A percentile compares a stretch with the other conserved stretches of the same genome.
phyloP scores from a whole-genome alignment of 768 basidiomycete species.

The Multifurca ochricompacta region DNA sequence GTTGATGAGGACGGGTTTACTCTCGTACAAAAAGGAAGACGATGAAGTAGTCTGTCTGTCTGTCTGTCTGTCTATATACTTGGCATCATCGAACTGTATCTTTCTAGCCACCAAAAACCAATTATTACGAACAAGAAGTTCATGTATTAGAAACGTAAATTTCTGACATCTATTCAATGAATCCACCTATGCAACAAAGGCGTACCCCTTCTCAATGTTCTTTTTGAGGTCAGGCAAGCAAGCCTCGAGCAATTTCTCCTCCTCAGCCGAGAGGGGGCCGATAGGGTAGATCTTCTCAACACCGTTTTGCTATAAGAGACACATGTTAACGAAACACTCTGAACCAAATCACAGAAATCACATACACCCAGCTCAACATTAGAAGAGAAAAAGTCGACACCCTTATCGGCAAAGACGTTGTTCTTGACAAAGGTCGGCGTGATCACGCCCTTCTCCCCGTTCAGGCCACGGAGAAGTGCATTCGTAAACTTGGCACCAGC shows the following conservation, averaged over 20 bases:
- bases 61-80: not conserved
- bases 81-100: not conserved
- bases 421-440: slow-evolving; percentile 87
- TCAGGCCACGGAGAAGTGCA: slow-evolving; percentile 50
- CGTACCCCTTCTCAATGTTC: slow-evolving; percentile 95
- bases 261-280: slow-evolving; percentile 70
- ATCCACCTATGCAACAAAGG: slow-evolving; percentile 44
- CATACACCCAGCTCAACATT: slow-evolving; percentile 89
- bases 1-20: slow-evolving; percentile 94
- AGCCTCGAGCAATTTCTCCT: slow-evolving; percentile 79
- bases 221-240: slow-evolving; percentile 91
- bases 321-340: slow-evolving; percentile 8
- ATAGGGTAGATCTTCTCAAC: slow-evolving; percentile 88
- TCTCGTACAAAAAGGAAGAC: slow-evolving; percentile 49
- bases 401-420: slow-evolving; percentile 74
- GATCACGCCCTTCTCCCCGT: slow-evolving; percentile 60
- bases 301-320: slow-evolving; percentile 54
- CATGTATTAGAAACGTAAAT: slow-evolving; percentile 13
- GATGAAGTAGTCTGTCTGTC: slow-evolving; percentile 21
- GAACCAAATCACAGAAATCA: slow-evolving; percentile 17
- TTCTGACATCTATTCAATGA: slow-evolving; percentile 11
- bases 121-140: slow-evolving; percentile 1
- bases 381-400: slow-evolving; percentile 91
- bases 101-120: slow-evolving; percentile 1
- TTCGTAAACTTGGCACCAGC: slow-evolving; percentile 68